A percentile compares a stretch with the other conserved stretches of the same genome.
phyloP scores from a whole-genome alignment of 371 early-diverging fungal genomes.

The Phascolomyces articulosus region DNA sequence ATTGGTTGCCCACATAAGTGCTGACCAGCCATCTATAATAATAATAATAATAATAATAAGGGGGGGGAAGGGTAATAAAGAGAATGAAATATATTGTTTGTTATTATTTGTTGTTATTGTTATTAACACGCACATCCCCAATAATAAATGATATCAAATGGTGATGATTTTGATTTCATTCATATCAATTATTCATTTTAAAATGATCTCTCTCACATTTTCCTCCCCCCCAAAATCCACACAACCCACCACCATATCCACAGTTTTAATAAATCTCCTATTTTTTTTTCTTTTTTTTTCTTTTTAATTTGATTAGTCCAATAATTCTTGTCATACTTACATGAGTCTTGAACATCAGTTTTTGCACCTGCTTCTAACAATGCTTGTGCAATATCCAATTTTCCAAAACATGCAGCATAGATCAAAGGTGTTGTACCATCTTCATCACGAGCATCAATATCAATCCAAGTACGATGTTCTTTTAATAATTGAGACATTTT shows the following conservation, averaged over 20 bases:
- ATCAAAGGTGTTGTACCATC: constrained; percentile 87
- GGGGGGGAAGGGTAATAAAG: constrained; percentile 2
- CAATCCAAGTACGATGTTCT: constrained; percentile 54
- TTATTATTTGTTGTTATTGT: constrained; percentile 5
- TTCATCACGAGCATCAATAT: constrained; percentile 81
- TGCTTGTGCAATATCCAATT: constrained; percentile 65
- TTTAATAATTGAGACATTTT: constrained; percentile 76
- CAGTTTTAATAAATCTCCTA: background rate
- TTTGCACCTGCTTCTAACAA: constrained; percentile 79
- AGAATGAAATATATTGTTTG: constrained; percentile 16
- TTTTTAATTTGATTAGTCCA: background rate
- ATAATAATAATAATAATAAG: constrained; percentile 12
- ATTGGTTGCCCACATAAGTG: constrained; percentile 95
- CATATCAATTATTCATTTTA: too few relatives aligned
- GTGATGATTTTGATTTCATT: too few relatives aligned
- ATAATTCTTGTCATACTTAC: constrained; percentile 33
- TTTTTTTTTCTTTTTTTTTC: too few relatives aligned
- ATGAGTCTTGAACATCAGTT: constrained; percentile 76
- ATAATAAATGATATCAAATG: too few relatives aligned
- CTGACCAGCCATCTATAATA: constrained; percentile 86
- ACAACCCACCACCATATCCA: background rate
- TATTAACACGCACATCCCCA: too few relatives aligned
- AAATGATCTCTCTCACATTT: too few relatives aligned
- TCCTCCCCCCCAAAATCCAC: too few relatives aligned
- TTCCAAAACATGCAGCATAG: constrained; percentile 91